phyloP scores from a whole-genome alignment of 2,329 filamentous ascomycete genomes.

The Colletotrichum truncatum region DNA sequence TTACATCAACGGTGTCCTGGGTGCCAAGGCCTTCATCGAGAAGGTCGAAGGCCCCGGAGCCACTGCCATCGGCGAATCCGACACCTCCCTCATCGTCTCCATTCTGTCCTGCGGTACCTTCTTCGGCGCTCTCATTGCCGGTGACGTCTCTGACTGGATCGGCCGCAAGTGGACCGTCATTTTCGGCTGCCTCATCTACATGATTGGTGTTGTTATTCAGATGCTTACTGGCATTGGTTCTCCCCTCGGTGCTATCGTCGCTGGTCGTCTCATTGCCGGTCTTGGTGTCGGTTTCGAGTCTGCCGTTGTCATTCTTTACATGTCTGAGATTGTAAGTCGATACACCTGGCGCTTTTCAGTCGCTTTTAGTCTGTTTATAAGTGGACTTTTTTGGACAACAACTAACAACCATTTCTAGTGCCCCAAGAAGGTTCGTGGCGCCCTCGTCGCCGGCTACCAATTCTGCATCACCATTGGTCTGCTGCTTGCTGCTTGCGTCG shows the following conservation, averaged over 20 bases:
- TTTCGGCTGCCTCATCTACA: conserved; percentile 76
- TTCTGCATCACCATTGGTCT: conserved; percentile 86
- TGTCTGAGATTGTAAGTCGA: conserved; percentile 78
- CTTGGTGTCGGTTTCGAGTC: conserved; percentile 84
- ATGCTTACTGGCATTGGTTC: conserved; percentile 57
- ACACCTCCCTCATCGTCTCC: conserved; percentile 71
- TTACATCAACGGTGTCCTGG: conserved; percentile 75
- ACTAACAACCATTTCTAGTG: conserved; percentile 41
- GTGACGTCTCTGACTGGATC: conserved; percentile 79
- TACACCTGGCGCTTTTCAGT: no score
- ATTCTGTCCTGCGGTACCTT: conserved; percentile 83
- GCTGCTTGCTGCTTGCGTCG: conserved; percentile 77
- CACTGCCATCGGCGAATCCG: conserved; percentile 45
- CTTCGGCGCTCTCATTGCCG: conserved; percentile 80
- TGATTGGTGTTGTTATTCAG: conserved; percentile 74
- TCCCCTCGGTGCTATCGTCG: conserved; percentile 70
- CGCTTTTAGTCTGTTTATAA: no score
- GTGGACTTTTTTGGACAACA: neutral
- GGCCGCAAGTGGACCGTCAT: conserved; percentile 80
- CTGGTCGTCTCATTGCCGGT: conserved; percentile 79
- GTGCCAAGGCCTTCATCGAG: conserved; percentile 59
- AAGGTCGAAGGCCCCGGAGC: conserved; percentile 55
- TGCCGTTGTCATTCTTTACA: conserved; percentile 84
- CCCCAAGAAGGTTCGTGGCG: conserved; percentile 78
- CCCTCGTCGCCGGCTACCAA: conserved; percentile 84